Evolutionary conservation across 805 yeast genomes (phyloP).

Genomic region (Candida methanosorbosa): DNA sequence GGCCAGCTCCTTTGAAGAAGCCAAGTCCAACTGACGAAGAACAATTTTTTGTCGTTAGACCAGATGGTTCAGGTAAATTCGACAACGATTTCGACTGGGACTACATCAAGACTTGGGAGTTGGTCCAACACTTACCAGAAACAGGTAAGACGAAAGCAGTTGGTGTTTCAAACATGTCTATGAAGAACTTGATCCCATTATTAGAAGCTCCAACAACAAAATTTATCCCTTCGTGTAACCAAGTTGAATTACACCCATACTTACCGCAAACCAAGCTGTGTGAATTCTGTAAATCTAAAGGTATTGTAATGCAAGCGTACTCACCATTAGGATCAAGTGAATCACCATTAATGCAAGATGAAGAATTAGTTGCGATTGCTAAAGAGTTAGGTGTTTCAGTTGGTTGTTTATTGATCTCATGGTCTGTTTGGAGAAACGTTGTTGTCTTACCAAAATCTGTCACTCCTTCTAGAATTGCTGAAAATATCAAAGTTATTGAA

Average conservation of each 20-base stretch:
- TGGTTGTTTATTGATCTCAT: conserved; percentile 45
- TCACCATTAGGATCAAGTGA: conserved; percentile 64
- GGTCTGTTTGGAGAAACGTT: conserved; percentile 51
- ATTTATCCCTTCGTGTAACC: conserved; percentile 60
- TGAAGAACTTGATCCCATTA: conserved; percentile 40
- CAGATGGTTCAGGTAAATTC: conserved; percentile 18
- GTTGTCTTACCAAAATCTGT: conserved; percentile 46
- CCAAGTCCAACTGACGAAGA: conserved; percentile 24
- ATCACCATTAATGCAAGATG: conserved; percentile 42
- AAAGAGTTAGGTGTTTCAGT: conserved; percentile 32
- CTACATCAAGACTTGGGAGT: conserved; percentile 52
- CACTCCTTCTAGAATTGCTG: conserved; percentile 31
- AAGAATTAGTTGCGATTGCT: conserved; percentile 33
- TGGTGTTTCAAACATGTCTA: conserved; percentile 71
- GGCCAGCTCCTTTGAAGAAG: conserved; percentile 59
- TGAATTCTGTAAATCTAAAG: conserved; percentile 41
- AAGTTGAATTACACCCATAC: conserved; percentile 68
- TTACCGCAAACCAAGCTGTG: conserved; percentile 55
- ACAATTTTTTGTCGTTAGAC: conserved; percentile 8
- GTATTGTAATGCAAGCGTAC: conserved; percentile 61
- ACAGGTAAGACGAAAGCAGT: conserved; percentile 48
- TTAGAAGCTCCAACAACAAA: conserved; percentile 38
- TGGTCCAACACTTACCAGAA: conserved; percentile 47
- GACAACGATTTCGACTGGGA: conserved; percentile 20
- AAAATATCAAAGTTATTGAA: conserved; percentile 28